Percentiles rank a stretch among this genome's conserved stretches.
phyloP scores from a whole-genome alignment of 129 eudicot species.

The Ambrosia trifida region DNA sequence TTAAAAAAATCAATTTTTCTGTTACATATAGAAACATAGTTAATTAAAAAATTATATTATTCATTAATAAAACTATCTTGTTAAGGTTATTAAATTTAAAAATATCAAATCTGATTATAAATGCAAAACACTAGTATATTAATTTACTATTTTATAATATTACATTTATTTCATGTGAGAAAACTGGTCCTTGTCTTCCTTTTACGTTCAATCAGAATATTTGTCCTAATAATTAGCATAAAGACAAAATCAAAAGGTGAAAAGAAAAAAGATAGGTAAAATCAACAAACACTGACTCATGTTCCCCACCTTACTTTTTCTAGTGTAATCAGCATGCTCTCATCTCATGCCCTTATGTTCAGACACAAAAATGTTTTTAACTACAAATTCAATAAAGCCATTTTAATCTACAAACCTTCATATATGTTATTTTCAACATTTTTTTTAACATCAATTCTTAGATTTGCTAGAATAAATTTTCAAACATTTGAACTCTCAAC shows the following conservation, averaged over 20 bases:
- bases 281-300: slow-evolving; percentile 46
- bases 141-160: neutral
- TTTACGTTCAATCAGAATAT: slow-evolving; percentile 37
- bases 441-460: no score
- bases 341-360: slow-evolving; percentile 37
- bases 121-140: neutral
- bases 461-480: no score
- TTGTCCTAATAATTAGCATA: slow-evolving; percentile 42
- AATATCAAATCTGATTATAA: no score
- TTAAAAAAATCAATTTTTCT: no score
- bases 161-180: no score
- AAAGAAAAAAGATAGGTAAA: slow-evolving; percentile 30
- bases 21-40: no score
- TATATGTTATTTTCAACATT: slow-evolving; percentile 28
- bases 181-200: slow-evolving; percentile 37
- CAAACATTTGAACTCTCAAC: no score
- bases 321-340: slow-evolving; percentile 42
- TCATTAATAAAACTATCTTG: no score
- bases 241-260: slow-evolving; percentile 43
- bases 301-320: slow-evolving; percentile 41
- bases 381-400: slow-evolving; percentile 36
- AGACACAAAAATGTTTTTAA: slow-evolving; percentile 37
- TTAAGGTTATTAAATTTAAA: no score
- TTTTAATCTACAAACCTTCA: slow-evolving; percentile 21
- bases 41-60: no score